These are phyloP conservation scores for Aspergillus sparsus DNA, from an alignment of 495 filamentous ascomycete genomes.

Conservation along the genomic window DNA sequence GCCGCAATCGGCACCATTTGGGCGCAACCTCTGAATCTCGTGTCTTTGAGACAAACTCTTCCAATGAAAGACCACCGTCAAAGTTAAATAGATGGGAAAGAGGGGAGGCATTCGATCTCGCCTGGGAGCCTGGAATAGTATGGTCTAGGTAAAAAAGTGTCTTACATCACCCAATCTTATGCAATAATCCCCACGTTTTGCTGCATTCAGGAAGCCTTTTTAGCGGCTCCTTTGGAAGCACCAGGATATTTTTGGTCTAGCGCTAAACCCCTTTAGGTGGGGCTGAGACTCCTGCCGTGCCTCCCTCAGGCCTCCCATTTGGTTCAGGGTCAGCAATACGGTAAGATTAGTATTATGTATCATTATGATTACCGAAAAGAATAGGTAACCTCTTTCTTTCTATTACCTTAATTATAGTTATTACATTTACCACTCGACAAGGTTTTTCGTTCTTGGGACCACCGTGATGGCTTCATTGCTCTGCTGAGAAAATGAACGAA, in stretches of 20 bases:
- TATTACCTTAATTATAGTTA: too few relatives aligned
- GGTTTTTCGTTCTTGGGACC: too few relatives aligned
- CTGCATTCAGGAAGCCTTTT: conserved; percentile 8
- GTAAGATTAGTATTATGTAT: too few relatives aligned
- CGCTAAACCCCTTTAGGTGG: conserved; percentile 1
- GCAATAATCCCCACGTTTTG: conserved; percentile 7
- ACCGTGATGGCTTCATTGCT: too few relatives aligned
- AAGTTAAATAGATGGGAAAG: neutral
- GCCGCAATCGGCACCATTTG: conserved; percentile 5
- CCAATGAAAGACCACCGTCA: neutral
- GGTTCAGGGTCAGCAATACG: neutral
- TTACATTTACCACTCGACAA: too few relatives aligned
- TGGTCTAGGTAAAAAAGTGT: neutral
- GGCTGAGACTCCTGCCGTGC: neutral
- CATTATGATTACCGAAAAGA: too few relatives aligned
- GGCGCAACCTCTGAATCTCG: neutral
- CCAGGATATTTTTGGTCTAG: conserved; percentile 9
- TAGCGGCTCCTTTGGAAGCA: neutral
- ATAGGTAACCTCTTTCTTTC: too few relatives aligned
- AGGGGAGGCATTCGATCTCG: too few relatives aligned
- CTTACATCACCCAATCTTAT: neutral
- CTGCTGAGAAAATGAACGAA: too few relatives aligned
- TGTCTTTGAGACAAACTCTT: neutral
- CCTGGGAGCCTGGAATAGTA: too few relatives aligned
- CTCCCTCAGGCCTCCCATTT: too few relatives aligned